phyloP scores from a whole-genome alignment of 225 moss, liverwort and hornwort genomes.

The Sphagnum tenellum region DNA sequence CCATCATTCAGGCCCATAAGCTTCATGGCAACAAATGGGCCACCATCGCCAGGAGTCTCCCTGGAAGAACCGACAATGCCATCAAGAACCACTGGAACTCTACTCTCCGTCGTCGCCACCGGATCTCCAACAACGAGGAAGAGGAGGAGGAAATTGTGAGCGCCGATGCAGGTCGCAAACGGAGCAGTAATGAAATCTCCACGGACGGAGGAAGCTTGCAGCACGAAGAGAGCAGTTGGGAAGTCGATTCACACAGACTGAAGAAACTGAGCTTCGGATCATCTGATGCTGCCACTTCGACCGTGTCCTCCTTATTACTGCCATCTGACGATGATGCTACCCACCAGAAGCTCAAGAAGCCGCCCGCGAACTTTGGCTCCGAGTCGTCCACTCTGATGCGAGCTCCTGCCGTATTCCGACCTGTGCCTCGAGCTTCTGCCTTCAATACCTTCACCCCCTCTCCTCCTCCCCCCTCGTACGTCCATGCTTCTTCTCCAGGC shows the following conservation, averaged over 20 bases:
- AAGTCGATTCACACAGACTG: constrained; percentile 28
- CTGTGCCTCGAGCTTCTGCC: constrained; percentile 66
- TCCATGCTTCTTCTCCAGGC: no score
- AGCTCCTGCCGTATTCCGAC: constrained; percentile 4
- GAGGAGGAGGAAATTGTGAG: constrained; percentile 60
- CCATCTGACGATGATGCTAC: no score
- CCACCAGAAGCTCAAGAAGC: no score
- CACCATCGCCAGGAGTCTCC: constrained; percentile 70
- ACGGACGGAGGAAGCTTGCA: constrained; percentile 43
- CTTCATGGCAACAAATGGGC: constrained; percentile 98
- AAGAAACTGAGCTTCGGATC: no score
- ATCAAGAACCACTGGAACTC: constrained; percentile 99
- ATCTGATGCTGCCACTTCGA: no score
- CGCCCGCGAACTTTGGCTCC: constrained; percentile 36
- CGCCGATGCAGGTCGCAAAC: constrained; percentile 47
- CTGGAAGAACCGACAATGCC: constrained; percentile 92
- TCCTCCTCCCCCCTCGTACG: no score
- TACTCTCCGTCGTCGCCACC: constrained; percentile 57
- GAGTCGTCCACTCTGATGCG: constrained; percentile 47
- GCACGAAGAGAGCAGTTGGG: constrained; percentile 41
- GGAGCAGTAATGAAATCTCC: constrained; percentile 50
- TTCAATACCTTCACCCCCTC: constrained; percentile 57
- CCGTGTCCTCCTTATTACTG: no score
- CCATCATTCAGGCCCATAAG: constrained; percentile 76
- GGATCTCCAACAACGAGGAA: no score